Conservation (phyloP, 2,329 filamentous ascomycete genomes). For the Nothophoma quercina region DNA sequence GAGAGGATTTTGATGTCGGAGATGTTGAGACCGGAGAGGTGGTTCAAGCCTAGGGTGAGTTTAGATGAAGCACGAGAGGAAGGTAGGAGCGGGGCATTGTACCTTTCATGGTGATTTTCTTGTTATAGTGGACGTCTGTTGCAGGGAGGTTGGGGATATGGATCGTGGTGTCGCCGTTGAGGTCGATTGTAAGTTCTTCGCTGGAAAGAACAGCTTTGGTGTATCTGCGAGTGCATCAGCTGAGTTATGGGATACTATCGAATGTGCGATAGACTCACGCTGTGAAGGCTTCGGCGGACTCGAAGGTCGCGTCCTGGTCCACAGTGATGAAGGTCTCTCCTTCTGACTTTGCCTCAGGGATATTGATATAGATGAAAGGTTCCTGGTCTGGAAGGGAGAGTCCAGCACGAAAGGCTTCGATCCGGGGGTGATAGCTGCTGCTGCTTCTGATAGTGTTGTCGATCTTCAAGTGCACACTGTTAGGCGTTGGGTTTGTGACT, state of each 20-base stretch:
- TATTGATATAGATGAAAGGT: constrained; percentile 55
- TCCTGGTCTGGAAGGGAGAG: constrained; percentile 55
- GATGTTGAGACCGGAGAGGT: constrained; percentile 63
- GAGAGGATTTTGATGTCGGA: constrained; percentile 59
- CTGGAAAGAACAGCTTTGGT: constrained; percentile 57
- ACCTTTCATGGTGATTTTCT: constrained; percentile 66
- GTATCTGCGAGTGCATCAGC: constrained; percentile 42
- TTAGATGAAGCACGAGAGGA: background rate
- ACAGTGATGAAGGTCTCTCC: constrained; percentile 54
- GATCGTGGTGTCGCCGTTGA: constrained; percentile 62
- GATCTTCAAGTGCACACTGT: constrained; percentile 59
- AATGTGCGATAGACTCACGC: constrained; percentile 21
- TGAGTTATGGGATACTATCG: too few species aligned
- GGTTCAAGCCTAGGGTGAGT: constrained; percentile 59
- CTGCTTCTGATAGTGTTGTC: constrained; percentile 56
- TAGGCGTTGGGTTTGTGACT: constrained; percentile 59
- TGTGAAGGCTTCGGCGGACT: constrained; percentile 55
- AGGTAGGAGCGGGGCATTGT: constrained; percentile 7
- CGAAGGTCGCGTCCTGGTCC: constrained; percentile 55
- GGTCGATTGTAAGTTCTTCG: constrained; percentile 58
- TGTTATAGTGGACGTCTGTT: constrained; percentile 62
- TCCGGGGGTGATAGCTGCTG: constrained; percentile 61
- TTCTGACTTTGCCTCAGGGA: constrained; percentile 55
- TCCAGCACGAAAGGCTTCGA: constrained; percentile 62
- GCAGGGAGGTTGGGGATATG: constrained; percentile 60